Conservation (phyloP, 192 early-diverging fungal genomes). For the Gonapodya prolifera region DNA sequence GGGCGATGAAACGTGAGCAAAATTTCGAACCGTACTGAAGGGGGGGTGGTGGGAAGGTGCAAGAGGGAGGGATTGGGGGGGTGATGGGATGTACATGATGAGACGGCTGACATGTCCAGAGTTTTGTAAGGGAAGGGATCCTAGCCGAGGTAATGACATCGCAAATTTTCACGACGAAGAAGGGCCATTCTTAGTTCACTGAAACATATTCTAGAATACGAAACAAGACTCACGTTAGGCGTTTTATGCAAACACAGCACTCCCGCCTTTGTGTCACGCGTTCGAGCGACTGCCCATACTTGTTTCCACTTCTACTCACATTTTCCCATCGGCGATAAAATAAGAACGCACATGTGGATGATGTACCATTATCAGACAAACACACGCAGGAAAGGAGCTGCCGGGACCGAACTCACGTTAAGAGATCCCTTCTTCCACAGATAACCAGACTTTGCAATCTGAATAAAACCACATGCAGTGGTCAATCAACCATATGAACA, state of each 20-base stretch:
- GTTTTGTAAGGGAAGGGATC: background rate
- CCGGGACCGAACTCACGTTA: background rate
- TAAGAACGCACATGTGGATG: background rate
- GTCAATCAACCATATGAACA: background rate
- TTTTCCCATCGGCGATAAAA: background rate
- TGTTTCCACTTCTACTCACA: background rate
- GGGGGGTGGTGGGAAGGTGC: background rate
- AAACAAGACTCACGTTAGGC: background rate
- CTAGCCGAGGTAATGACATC: too few species aligned
- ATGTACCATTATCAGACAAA: background rate
- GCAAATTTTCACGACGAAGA: too few species aligned
- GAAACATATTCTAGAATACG: too few species aligned
- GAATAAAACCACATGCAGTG: background rate
- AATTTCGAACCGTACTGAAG: background rate
- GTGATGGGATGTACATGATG: background rate
- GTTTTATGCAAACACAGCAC: background rate
- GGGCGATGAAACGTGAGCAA: background rate
- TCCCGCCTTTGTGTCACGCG: background rate
- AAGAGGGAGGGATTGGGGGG: background rate
- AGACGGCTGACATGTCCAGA: background rate
- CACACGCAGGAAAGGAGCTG: too few species aligned
- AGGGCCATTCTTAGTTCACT: too few species aligned
- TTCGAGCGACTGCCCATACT: background rate
- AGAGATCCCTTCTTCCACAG: background rate
- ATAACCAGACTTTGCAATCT: background rate